Conservation (phyloP, 2,329 filamentous ascomycete species). For the Rachicladosporium sp. region DNA sequence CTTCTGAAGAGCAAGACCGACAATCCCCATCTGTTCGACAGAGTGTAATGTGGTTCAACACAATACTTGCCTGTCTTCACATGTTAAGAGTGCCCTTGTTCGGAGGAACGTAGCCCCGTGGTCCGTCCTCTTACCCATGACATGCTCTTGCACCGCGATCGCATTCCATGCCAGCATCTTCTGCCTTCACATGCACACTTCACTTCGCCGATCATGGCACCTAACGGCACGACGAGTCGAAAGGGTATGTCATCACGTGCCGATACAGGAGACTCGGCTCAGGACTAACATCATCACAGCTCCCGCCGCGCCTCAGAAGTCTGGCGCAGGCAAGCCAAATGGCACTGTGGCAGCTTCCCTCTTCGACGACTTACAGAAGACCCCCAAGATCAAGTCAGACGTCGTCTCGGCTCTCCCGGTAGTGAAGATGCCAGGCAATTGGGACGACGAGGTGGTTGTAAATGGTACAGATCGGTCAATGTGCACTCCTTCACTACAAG, state of each 20-base stretch:
- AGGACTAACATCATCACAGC: conserved; percentile 12
- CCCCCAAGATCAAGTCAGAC: conserved; percentile 14
- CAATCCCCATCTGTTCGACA: too few relatives aligned
- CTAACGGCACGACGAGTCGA: conserved; percentile 19
- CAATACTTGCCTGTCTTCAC: too few relatives aligned
- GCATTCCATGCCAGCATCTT: too few relatives aligned
- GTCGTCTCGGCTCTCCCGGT: conserved; percentile 18
- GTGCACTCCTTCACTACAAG: neutral
- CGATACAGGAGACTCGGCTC: conserved; percentile 3
- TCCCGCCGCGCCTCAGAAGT: conserved; percentile 12
- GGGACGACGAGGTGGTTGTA: conserved; percentile 19
- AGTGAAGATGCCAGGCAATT: conserved; percentile 21
- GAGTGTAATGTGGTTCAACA: too few relatives aligned
- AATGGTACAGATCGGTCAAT: conserved; percentile 8
- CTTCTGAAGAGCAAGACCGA: too few relatives aligned
- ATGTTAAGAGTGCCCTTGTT: too few relatives aligned
- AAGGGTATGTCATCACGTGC: conserved; percentile 15
- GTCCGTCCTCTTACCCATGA: too few relatives aligned
- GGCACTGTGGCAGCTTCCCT: conserved; percentile 8
- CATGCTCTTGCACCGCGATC: too few relatives aligned
- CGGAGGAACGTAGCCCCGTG: too few relatives aligned
- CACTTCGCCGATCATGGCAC: conserved; percentile 15
- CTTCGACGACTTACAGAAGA: conserved; percentile 19
- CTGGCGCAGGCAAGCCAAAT: conserved; percentile 10
- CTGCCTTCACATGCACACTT: too few relatives aligned